These are phyloP conservation scores for Eremothecium coryli DNA, from an alignment of 1,139 yeast species.

Conservation along the genomic window DNA sequence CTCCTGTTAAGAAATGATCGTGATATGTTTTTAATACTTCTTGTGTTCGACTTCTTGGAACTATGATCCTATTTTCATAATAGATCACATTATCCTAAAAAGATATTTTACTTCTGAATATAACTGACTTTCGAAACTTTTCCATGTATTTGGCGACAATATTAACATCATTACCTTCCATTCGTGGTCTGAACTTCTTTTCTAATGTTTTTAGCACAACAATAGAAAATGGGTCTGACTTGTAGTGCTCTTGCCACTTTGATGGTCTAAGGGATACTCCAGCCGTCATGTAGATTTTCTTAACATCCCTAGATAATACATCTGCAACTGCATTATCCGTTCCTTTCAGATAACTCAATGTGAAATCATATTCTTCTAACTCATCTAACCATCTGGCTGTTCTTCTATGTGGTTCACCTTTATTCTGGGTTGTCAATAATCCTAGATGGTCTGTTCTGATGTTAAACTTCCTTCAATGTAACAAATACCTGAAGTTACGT, in stretches of 20 bases:
- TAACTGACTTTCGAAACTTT: neutral
- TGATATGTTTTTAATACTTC: neutral
- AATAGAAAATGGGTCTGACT: slow-evolving; percentile 4
- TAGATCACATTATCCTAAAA: neutral
- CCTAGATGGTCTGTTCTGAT: slow-evolving; percentile 13
- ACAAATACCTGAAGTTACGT: slow-evolving; percentile 5
- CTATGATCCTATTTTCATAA: slow-evolving; percentile 2
- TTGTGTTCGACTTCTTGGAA: neutral
- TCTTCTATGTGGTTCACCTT: slow-evolving; percentile 11
- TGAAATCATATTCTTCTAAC: slow-evolving; percentile 12
- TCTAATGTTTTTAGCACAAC: neutral
- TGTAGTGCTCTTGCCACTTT: slow-evolving; percentile 1
- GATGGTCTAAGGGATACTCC: slow-evolving; percentile 1
- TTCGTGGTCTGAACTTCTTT: neutral
- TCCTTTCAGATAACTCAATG: slow-evolving; percentile 7
- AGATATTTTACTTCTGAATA: neutral
- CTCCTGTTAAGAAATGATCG: slow-evolving; percentile 7
- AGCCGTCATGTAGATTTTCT: slow-evolving; percentile 2
- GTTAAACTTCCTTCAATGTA: slow-evolving; percentile 12
- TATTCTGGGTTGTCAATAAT: slow-evolving; percentile 8
- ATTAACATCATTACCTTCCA: slow-evolving; percentile 1
- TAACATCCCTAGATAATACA: neutral
- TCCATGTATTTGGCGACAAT: slow-evolving; percentile 1
- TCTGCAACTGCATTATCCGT: slow-evolving; percentile 2
- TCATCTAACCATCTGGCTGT: slow-evolving; percentile 12